These are phyloP conservation scores for Fusarium tjaetaba DNA, from an alignment of 2,329 filamentous ascomycete species.

Conservation along the genomic window DNA sequence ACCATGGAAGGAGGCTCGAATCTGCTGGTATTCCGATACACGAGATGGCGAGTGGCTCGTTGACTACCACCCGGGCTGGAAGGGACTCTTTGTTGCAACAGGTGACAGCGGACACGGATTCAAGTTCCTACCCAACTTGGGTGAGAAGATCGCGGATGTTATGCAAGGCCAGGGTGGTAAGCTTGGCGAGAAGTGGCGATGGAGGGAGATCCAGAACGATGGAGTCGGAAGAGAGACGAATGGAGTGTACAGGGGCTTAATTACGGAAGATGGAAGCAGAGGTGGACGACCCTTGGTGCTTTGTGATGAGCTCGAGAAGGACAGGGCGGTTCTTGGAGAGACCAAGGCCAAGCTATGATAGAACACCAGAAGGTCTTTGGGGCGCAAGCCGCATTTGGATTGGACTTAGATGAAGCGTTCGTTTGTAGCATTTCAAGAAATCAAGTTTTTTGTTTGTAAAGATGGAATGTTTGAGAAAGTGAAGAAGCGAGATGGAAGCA, in stretches of 20 bases:
- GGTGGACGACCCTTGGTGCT: constrained; percentile 59
- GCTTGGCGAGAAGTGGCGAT: constrained; percentile 68
- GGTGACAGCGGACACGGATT: constrained; percentile 73
- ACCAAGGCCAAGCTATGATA: constrained; percentile 41
- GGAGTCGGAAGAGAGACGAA: constrained; percentile 47
- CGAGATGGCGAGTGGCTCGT: constrained; percentile 76
- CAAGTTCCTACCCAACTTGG: constrained; percentile 75
- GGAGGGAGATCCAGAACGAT: constrained; percentile 65
- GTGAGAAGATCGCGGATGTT: constrained; percentile 68
- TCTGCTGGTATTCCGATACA: constrained; percentile 84
- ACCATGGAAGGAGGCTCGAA: constrained; percentile 68
- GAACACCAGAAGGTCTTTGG: constrained; percentile 25
- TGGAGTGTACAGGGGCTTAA: constrained; percentile 52
- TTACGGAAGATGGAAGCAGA: constrained; percentile 64
- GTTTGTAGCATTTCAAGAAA: constrained; percentile 18
- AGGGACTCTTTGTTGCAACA: constrained; percentile 68
- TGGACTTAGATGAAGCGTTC: constrained; percentile 21
- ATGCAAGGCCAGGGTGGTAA: constrained; percentile 59
- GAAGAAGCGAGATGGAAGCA: background rate
- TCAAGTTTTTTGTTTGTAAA: background rate
- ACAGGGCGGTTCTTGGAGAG: constrained; percentile 26
- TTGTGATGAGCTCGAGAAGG: constrained; percentile 54
- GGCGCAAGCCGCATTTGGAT: background rate
- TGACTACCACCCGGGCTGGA: constrained; percentile 71
- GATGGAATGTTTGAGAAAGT: background rate